Evolutionary conservation across 495 filamentous ascomycete genomes (phyloP).

Genomic region (Saxophila tyrrhenica): DNA sequence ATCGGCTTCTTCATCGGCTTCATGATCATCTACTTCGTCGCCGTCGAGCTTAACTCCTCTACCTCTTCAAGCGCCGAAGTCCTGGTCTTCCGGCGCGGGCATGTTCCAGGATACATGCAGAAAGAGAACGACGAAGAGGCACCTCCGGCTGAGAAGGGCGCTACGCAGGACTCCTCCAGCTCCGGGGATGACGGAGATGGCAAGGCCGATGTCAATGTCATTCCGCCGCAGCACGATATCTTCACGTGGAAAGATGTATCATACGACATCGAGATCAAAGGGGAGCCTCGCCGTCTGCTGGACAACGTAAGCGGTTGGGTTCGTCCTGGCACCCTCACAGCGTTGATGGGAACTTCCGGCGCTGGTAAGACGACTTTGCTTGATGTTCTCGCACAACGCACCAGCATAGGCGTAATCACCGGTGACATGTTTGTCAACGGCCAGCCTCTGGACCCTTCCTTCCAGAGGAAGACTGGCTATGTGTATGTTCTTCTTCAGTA

Average conservation of each 20-base stretch:
- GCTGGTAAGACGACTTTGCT: constrained; percentile 30
- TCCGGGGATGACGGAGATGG: constrained; percentile 3
- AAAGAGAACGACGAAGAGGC: constrained; percentile 12
- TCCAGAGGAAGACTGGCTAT: constrained; percentile 27
- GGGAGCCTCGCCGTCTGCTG: constrained; percentile 15
- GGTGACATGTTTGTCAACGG: constrained; percentile 29
- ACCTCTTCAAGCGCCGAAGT: constrained; percentile 17
- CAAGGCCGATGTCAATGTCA: constrained; percentile 11
- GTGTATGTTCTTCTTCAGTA: no score
- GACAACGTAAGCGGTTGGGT: constrained; percentile 24
- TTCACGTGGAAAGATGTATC: constrained; percentile 20
- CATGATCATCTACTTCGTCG: constrained; percentile 16
- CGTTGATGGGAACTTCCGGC: constrained; percentile 27
- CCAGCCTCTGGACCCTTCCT: constrained; percentile 21
- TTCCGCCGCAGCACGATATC: constrained; percentile 12
- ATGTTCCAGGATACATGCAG: constrained; percentile 13
- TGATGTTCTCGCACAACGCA: constrained; percentile 27
- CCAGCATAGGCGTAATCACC: constrained; percentile 21
- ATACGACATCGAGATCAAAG: constrained; percentile 22
- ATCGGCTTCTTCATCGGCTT: constrained; percentile 18
- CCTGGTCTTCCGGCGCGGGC: constrained; percentile 16
- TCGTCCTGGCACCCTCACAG: constrained; percentile 24
- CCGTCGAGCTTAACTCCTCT: constrained; percentile 14
- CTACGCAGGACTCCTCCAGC: neutral
- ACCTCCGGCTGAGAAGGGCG: constrained; percentile 3